Evolutionary conservation across 2,329 filamentous ascomycete species (phyloP), one percentile per base, ranked within the genome.

Genomic region (Mycosphaerelloides madeirae): DNA sequence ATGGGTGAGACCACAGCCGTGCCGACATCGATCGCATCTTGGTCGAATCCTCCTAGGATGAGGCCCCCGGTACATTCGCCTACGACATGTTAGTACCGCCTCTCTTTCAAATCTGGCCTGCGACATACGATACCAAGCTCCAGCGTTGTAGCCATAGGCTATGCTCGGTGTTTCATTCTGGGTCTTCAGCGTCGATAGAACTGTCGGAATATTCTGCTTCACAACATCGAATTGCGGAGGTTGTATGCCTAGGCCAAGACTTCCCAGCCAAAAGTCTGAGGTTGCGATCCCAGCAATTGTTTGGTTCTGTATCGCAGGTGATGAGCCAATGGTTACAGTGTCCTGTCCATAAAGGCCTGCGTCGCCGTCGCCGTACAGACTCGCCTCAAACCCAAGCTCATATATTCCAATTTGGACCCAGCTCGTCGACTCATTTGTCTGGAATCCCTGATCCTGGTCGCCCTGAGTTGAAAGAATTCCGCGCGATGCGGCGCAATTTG

Each of bases 141-240:
- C 84, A 31, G 84, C 83, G 3, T 84, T 87, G 61, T 81, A 88
- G 43, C 82, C 83, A 60, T 84, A 88, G 36, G 80, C 84, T 49
- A 85, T 74, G 60, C 84, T 87, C n/a, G n/a, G n/a, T n/a, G n/a
- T n/a, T n/a, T n/a, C n/a, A n/a, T n/a, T n/a, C n/a, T n/a, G n/a
- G n/a, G n/a, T n/a, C n/a, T n/a, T n/a, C n/a, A n/a, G n/a, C n/a
- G n/a, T 15, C 31, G 7, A 15, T 14, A 29, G 28, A 8, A 29
- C 28, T 9, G 28, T 8, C n/a, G n/a, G 8, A 29, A n/a, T n/a
- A 29, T 8, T 9, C n/a, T 29, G 28, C 28, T n/a, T n/a, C n/a
- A 29, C 28, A 29, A 29, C 28, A 29, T 29, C 28, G 8, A 29
- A 8, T 29, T n/a, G n/a, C n/a, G 28, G 8, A 29, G 28, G n/a